phyloP scores from a whole-genome alignment of 2,329 filamentous ascomycete species.

The Didymella arachidicola region DNA sequence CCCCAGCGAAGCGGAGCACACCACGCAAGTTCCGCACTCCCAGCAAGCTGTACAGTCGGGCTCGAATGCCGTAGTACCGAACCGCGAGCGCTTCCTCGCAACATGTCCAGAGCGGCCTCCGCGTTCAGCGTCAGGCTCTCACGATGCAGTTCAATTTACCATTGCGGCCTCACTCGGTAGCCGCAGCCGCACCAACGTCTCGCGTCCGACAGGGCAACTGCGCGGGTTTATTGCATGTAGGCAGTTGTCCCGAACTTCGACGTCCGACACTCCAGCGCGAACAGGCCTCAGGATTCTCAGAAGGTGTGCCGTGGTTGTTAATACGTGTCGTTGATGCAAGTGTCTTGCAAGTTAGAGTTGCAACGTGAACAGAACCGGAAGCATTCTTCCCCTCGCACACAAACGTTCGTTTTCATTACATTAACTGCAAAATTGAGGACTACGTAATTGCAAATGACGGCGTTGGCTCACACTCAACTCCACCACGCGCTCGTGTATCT shows the following conservation, averaged over 20 bases:
- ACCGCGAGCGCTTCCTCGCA: background rate
- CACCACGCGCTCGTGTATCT: background rate
- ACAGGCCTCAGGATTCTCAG: background rate
- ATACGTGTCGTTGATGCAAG: background rate
- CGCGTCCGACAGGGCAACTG: background rate
- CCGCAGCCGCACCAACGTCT: background rate
- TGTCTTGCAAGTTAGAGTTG: background rate
- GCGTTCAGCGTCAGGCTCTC: background rate
- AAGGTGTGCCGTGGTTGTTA: background rate
- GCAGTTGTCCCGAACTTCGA: conserved; percentile 5
- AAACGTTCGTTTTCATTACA: background rate
- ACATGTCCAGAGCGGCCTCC: background rate
- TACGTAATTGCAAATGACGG: conserved; percentile 6
- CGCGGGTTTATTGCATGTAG: background rate
- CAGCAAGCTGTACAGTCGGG: background rate
- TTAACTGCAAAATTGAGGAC: background rate
- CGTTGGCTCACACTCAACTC: conserved; percentile 5
- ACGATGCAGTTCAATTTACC: background rate
- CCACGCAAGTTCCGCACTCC: background rate
- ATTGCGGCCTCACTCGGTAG: background rate
- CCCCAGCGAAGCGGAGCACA: background rate
- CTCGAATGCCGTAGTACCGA: background rate
- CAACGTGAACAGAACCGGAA: background rate
- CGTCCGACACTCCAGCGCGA: background rate
- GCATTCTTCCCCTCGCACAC: background rate